Conservation (phyloP, 257 asterid genomes). For the Penstemon davidsonii region DNA sequence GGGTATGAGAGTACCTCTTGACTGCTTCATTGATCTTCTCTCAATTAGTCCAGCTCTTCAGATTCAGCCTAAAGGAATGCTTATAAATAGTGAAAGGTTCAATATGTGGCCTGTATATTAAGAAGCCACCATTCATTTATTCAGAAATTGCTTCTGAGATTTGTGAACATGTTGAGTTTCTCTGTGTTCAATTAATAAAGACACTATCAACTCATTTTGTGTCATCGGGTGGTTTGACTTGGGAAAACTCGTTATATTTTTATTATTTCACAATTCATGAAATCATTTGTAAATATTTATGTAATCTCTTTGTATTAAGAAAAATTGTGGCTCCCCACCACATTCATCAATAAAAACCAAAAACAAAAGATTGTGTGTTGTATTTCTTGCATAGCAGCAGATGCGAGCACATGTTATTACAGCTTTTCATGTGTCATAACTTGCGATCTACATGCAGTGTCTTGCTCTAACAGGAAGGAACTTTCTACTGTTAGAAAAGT, state of each 20-base stretch:
- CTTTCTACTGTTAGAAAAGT: too few species aligned
- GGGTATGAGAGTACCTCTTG: slow-evolving; percentile 74
- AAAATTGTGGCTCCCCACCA: too few species aligned
- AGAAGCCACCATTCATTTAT: slow-evolving; percentile 10
- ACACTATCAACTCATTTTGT: too few species aligned
- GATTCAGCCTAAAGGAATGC: slow-evolving; percentile 62
- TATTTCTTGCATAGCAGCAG: too few species aligned
- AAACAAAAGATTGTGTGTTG: too few species aligned
- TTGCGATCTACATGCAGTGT: too few species aligned
- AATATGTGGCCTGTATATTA: slow-evolving; percentile 51
- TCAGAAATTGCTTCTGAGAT: not conserved
- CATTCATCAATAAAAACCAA: too few species aligned
- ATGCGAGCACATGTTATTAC: too few species aligned
- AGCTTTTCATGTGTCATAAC: too few species aligned
- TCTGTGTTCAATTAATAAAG: not conserved
- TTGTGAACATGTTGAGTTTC: not conserved
- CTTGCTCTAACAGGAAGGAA: too few species aligned
- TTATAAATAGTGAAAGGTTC: slow-evolving; percentile 36
- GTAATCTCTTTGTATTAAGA: not conserved
- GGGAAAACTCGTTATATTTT: not conserved
- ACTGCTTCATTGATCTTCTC: slow-evolving; percentile 68
- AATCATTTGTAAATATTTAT: not conserved
- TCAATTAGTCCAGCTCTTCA: slow-evolving; percentile 78
- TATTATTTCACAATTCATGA: not conserved
- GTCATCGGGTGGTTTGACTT: too few species aligned